Base-by-base conservation (phyloP, 441 rosid genomes). In the Kokia cookei region DNA sequence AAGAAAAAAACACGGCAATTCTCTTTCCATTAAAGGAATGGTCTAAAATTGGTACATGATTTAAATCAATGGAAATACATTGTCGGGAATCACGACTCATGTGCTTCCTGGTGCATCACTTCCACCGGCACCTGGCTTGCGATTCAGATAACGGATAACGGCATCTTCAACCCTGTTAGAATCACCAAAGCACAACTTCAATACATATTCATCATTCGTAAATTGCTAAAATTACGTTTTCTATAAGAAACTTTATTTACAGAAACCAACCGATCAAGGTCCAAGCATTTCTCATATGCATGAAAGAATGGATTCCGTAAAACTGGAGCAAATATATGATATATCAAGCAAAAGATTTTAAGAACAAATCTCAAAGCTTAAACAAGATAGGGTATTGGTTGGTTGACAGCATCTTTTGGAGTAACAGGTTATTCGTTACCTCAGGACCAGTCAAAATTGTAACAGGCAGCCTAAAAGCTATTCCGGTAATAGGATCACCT, bases 81-180 rank as follows among this genome's bases (percentile, higher is more conserved):
- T 12, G 57, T 73, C 12, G 9, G 0, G 60, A 22, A 71, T 68
- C n/a, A 4, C 26, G n/a, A 53, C 62, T 89, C 85, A 93, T 68
- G 85, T 82, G 83, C 90, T 89, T 80, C 94, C 93, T 50, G 93
- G 97, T 68, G 87, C 98, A 78, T 92, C 95, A 75, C 79, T 86
- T 78, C 93, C 97, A 2, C 93, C 97, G 1, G 87, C 83, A 48
- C 97, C 88, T 27, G 98, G 96, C 83, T 88, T 93, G 71, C 99
- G 94, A 76, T 93, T 96, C 84, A 96, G 79, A 77, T 93, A 96
- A 1, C 97, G 93, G 73, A 96, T 89, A 2, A 93, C 97, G 43
- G 99, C 99, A 86, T 96, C 99, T 77, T 96, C 97, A 43, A 91
- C 98, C 99, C 99, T 96, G 86, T 65, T 55, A 45, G 60, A 55